phyloP scores from a whole-genome alignment of 441 rosid species.

The Jatropha multifida region DNA sequence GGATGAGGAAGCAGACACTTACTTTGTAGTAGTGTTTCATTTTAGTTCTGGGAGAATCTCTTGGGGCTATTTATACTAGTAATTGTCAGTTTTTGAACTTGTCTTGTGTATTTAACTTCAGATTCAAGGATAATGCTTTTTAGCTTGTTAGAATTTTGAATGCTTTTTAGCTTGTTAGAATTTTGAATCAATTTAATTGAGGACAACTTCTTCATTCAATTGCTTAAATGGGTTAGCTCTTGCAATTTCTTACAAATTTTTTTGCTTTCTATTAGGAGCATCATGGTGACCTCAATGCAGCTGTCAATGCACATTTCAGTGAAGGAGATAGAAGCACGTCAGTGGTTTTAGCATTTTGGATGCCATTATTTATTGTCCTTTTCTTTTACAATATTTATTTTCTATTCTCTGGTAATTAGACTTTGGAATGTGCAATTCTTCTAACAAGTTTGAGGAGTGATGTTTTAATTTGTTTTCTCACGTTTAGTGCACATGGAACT shows the following conservation, averaged over 20 bases:
- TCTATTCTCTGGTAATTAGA: background rate
- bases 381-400: constrained; percentile 2
- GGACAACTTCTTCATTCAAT: constrained; percentile 3
- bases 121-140: background rate
- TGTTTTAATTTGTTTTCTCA: constrained; percentile 7
- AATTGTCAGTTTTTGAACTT: background rate
- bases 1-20: too few relatives aligned
- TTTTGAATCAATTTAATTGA: constrained; percentile 5
- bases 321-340: constrained; percentile 78
- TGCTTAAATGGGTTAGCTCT: constrained; percentile 12
- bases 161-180: background rate
- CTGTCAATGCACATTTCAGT: constrained; percentile 84
- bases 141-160: background rate
- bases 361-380: background rate
- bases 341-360: constrained; percentile 24
- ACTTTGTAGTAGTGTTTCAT: too few relatives aligned
- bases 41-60: background rate
- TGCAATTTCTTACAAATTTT: constrained; percentile 12
- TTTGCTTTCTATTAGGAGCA: constrained; percentile 60
- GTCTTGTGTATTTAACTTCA: background rate
- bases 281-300: constrained; percentile 87
- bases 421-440: background rate
- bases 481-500: constrained; percentile 40
- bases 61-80: background rate
- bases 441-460: background rate